Evolutionary conservation across 768 basidiomycete species (phyloP).

Genomic region (Trametes gibbosa): DNA sequence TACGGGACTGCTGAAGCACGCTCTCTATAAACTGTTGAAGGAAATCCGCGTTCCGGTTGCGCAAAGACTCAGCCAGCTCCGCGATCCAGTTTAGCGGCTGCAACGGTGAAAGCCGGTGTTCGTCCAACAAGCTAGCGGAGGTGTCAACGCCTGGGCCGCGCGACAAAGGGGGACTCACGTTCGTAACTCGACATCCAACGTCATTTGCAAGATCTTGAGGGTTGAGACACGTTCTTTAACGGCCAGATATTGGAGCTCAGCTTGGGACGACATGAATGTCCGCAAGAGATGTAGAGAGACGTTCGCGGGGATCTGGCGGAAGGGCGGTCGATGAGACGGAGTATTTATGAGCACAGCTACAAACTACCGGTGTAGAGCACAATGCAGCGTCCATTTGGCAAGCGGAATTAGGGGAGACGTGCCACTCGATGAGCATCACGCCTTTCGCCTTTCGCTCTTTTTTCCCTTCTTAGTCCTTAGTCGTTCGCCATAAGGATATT

Average conservation of each 20-base stretch:
- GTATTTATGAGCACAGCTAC: neutral
- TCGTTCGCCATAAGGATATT: no score
- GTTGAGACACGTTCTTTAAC: neutral
- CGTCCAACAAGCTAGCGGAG: neutral
- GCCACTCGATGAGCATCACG: no score
- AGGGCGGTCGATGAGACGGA: neutral
- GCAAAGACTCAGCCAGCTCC: neutral
- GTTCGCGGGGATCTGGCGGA: neutral
- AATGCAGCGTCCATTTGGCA: no score
- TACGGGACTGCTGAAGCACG: neutral
- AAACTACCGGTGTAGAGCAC: no score
- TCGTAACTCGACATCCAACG: neutral
- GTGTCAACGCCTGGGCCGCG: no score
- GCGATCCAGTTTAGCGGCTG: neutral
- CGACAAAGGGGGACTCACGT: neutral
- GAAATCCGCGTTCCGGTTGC: neutral
- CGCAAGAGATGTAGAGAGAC: no score
- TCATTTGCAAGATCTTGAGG: neutral
- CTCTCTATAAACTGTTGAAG: neutral
- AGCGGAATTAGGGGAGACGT: no score
- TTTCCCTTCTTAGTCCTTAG: no score
- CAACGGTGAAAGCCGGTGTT: neutral
- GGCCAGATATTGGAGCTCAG: neutral
- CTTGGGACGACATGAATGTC: neutral
- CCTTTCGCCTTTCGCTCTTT: no score